phyloP scores from a whole-genome alignment of 1,139 yeast genomes.

The Saccharomyces hybrid region DNA sequence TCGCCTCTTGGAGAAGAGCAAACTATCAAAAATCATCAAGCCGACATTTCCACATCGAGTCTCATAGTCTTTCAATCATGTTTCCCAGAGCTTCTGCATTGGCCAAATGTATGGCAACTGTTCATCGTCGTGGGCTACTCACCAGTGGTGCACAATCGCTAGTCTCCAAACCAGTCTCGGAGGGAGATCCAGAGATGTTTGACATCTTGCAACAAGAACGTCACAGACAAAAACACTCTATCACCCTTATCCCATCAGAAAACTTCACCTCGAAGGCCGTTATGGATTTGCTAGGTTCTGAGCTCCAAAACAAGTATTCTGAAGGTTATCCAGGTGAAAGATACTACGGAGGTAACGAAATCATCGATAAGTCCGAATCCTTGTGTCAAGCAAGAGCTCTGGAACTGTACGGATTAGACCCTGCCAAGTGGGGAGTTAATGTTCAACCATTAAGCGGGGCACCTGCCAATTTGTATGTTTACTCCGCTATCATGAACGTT shows the following conservation, averaged over 20 bases:
- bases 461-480: slow-evolving; percentile 90
- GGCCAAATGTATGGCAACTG: background rate
- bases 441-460: slow-evolving; percentile 94
- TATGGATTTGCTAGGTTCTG: slow-evolving; percentile 88
- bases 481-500: slow-evolving; percentile 82
- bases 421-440: slow-evolving; percentile 89
- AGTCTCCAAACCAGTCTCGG: slow-evolving; percentile 55
- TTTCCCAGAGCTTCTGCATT: background rate
- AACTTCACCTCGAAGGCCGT: slow-evolving; percentile 93
- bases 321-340: slow-evolving; percentile 98
- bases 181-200: slow-evolving; percentile 82
- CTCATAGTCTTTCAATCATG: background rate
- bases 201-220: slow-evolving; percentile 65
- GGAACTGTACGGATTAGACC: slow-evolving; percentile 68
- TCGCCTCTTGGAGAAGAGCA: background rate
- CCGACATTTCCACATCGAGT: background rate
- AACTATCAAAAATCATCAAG: background rate
- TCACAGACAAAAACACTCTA: slow-evolving; percentile 78
- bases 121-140: background rate
- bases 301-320: slow-evolving; percentile 97
- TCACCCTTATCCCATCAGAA: slow-evolving; percentile 89
- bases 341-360: slow-evolving; percentile 94
- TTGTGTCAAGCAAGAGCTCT: slow-evolving; percentile 89
- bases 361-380: slow-evolving; percentile 82
- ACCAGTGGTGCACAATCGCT: slow-evolving; percentile 28